Evolutionary conservation across 208 protist species (phyloP), one percentile per base, ranked within the genome.

Genomic region (Leishmania turanica): DNA sequence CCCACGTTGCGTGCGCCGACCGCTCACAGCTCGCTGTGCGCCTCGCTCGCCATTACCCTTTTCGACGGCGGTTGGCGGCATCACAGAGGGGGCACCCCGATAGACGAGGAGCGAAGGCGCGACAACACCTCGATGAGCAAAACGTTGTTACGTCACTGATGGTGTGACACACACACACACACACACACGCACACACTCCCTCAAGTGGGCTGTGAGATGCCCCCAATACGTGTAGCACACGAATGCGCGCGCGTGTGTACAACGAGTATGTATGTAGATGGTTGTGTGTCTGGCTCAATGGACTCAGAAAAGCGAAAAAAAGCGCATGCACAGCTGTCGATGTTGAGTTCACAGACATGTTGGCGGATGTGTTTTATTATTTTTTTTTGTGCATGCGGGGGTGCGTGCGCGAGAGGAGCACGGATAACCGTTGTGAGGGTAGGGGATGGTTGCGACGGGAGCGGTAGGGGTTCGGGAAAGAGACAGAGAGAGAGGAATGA

Each of bases 151-250:
- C 11, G 45, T 53, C 27, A 21, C 2, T n/a, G 40, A 51, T 73
- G 21, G 24, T 49, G 11, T 53, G 24, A 31, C 42, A 49, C 69
- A 21, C 69, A 34, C 34, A 34, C 34, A 34, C 34, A 62, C 47
- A 75, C 60, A 45, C 42, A 62, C 47, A 75, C 60, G 49, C 70
- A 68, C 78, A 60, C 78, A 65, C 76, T 58, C 66, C 6, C 13
- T 34, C 69, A 31, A 60, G 53, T 64, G 37, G 13, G 21, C 72
- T 60, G 53, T 64, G 54, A 51, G 27, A 54, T 13, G 69, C 3
- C 21, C 15, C 45, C 47, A 53, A 27, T 73, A 19, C 42, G 69
- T 47, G 62, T 68, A 68, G 62, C 13, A 73, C 42, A 53, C 7
- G 17, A 34, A 31, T 31, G 27, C 24, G 21, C 11, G 7, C 11